Conservation (phyloP, 345 rosid genomes). For the Erysimum cheiranthoides region DNA sequence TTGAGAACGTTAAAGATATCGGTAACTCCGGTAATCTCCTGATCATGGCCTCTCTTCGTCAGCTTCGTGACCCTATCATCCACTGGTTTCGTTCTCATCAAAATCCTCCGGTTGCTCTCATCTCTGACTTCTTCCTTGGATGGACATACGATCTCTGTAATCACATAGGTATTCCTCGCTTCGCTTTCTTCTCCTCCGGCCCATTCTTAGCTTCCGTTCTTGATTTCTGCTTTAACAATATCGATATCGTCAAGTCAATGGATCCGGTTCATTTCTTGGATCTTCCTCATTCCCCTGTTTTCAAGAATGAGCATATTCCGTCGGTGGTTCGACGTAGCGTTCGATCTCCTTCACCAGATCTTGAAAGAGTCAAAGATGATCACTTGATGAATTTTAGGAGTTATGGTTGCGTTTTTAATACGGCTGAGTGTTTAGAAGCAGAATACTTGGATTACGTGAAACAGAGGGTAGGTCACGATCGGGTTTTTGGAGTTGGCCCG, state of each 20-base stretch:
- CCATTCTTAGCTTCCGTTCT: slow-evolving; percentile 44
- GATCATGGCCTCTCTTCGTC: slow-evolving; percentile 51
- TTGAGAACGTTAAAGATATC: slow-evolving; percentile 52
- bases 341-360: slow-evolving; percentile 38
- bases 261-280: slow-evolving; percentile 46
- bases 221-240: slow-evolving; percentile 45
- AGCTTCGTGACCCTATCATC: slow-evolving; percentile 46
- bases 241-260: slow-evolving; percentile 25
- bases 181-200: slow-evolving; percentile 57
- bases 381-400: slow-evolving; percentile 46
- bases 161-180: slow-evolving; percentile 49
- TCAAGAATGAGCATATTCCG: slow-evolving; percentile 60
- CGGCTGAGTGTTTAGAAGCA: slow-evolving; percentile 55
- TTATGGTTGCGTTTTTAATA: slow-evolving; percentile 58
- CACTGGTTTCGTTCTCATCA: slow-evolving; percentile 64
- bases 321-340: slow-evolving; percentile 39
- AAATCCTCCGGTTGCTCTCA: slow-evolving; percentile 64
- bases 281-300: slow-evolving; percentile 61
- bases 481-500: slow-evolving; percentile 67
- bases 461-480: slow-evolving; percentile 49
- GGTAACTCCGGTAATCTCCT: slow-evolving; percentile 55
- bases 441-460: slow-evolving; percentile 49
- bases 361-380: slow-evolving; percentile 32
- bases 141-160: slow-evolving; percentile 61
- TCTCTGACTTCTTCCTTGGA: slow-evolving; percentile 52